Evolutionary conservation across 2,329 filamentous ascomycete genomes (phyloP), one percentile per base, ranked within the genome.

Genomic region (Trichophyton rubrum): DNA sequence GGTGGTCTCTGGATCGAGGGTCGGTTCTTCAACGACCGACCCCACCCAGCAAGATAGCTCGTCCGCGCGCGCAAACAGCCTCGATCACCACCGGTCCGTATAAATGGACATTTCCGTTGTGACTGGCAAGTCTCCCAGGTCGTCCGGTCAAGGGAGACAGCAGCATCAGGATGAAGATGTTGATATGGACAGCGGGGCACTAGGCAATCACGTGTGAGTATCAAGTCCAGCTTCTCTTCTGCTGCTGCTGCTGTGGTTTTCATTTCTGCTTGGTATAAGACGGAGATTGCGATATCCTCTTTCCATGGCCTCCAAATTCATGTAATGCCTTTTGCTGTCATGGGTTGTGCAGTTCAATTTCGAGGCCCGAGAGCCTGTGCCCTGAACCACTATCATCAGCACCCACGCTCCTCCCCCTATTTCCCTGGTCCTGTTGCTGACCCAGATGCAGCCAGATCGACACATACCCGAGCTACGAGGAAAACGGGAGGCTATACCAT

Each of bases 401-500:
- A 11, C 11, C 33, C 33, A 38, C 33, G 11, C 33, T 6, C 27
- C 33, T 38, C 33, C 33, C 33, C 33, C 24, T 6, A 57, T 8
- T 30, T 61, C 17, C 49, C 56, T 43, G n/a, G n/a, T 13, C 40
- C n/a, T 43, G n/a, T 20, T 62, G 43, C 56, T 20, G 11, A 45
- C 59, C 56, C 24, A 61, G 45, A 60, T 30, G 43, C 66, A 75
- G 73, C 64, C 67, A 68, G 58, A 64, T 68, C 57, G 72, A 74
- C 57, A 69, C 66, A 58, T 73, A 77, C 61, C 69, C 69, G 7
- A 71, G 71, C 64, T 77, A 82, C 66, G 80, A 81, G 67, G 85
- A 88, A 70, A 85, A 90, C 73, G 86, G 83, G 20, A 82, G 88
- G 59, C 78, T 78, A 63, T 92, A 89, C 70, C 85, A 88, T 69